Percentiles rank a stretch among this genome's conserved stretches.
Evolutionary conservation across 2,329 filamentous ascomycete genomes (phyloP).

Genomic region (Sclerotinia borealis): DNA sequence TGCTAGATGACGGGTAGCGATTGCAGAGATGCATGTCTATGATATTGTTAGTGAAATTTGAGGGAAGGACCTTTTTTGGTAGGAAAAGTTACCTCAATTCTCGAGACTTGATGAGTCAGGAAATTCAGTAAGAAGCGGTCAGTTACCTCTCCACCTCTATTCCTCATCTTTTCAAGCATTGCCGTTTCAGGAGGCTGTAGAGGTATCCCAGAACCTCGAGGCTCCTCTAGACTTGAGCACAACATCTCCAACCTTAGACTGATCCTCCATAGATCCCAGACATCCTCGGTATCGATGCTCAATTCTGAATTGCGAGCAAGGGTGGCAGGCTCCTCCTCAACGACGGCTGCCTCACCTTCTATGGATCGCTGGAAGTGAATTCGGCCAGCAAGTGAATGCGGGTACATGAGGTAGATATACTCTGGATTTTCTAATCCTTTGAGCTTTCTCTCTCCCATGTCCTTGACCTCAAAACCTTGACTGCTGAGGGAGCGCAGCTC

Average conservation of each 20-base stretch:
- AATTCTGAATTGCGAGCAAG: constrained; percentile 61
- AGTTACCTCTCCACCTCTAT: constrained; percentile 74
- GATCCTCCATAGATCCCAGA: constrained; percentile 85
- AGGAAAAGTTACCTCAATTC: constrained; percentile 72
- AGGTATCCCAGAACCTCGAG: constrained; percentile 44
- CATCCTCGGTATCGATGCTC: constrained; percentile 65
- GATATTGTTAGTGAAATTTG: constrained; percentile 19
- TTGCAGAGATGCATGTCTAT: constrained; percentile 74
- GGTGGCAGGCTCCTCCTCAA: constrained; percentile 44
- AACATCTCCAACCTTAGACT: constrained; percentile 88
- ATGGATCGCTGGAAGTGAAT: constrained; percentile 54
- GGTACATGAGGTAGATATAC: constrained; percentile 91
- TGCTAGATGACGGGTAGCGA: constrained; percentile 73
- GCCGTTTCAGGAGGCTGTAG: constrained; percentile 78
- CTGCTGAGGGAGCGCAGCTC: constrained; percentile 82
- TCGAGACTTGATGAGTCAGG: constrained; percentile 88
- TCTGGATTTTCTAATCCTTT: constrained; percentile 98
- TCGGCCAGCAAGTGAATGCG: constrained; percentile 77
- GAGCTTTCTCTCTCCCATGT: constrained; percentile 88
- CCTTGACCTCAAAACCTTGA: constrained; percentile 94
- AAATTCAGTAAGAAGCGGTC: constrained; percentile 85
- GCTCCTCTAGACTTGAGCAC: constrained; percentile 78
- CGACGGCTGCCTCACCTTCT: constrained; percentile 38
- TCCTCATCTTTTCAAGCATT: constrained; percentile 68
- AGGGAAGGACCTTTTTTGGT: neutral